phyloP scores from a whole-genome alignment of 129 eudicot species.

The Flaveria ramosissima region DNA sequence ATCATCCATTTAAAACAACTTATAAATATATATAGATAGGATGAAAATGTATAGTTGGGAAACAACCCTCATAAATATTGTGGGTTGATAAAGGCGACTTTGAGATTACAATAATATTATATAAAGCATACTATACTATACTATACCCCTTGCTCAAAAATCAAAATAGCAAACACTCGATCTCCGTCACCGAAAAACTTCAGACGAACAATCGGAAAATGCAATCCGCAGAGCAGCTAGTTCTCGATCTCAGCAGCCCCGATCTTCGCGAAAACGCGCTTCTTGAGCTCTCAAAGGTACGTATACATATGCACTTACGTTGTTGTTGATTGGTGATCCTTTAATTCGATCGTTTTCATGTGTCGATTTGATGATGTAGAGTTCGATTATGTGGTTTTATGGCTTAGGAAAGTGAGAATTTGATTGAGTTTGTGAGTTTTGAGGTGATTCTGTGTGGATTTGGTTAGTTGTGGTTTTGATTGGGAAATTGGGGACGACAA shows the following conservation, averaged over 20 bases:
- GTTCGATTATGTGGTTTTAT: neutral
- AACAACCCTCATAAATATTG: no score
- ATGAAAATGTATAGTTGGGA: no score
- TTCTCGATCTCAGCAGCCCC: constrained; percentile 83
- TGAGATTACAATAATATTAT: no score
- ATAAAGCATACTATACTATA: no score
- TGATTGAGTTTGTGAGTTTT: constrained; percentile 5
- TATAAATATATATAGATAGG: no score
- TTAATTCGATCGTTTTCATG: neutral
- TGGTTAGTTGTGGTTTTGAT: neutral
- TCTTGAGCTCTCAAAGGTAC: constrained; percentile 90
- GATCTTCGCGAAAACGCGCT: constrained; percentile 91
- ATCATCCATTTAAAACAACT: no score
- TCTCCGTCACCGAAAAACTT: neutral
- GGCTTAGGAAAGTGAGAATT: neutral
- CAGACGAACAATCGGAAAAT: constrained; percentile 53
- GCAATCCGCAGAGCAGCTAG: constrained; percentile 89
- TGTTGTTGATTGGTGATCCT: neutral
- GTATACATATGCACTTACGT: neutral
- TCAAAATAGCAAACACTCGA: no score
- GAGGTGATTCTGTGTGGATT: constrained; percentile 2
- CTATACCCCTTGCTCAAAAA: no score
- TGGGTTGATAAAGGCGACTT: no score
- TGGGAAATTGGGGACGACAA: constrained; percentile 8
- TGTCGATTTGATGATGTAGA: neutral